These are phyloP conservation scores for Kluyveromyces aestuarii DNA, from an alignment of 805 yeast species.

Conservation along the genomic window DNA sequence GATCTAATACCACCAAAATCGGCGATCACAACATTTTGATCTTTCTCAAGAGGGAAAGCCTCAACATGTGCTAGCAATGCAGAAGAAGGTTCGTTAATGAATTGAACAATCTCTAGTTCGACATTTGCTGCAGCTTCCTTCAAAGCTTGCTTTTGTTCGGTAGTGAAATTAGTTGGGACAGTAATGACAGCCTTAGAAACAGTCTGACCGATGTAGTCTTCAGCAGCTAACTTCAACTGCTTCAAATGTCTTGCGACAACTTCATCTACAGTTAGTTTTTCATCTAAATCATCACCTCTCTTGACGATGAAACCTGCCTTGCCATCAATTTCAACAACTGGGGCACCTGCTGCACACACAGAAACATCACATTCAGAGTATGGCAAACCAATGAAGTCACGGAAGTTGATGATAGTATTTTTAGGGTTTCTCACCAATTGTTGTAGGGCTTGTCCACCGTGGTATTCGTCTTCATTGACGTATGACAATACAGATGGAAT, in stretches of 20 bases:
- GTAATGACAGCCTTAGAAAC: constrained; percentile 81
- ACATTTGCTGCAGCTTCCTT: constrained; percentile 54
- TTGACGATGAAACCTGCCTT: constrained; percentile 56
- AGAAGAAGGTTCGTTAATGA: constrained; percentile 86
- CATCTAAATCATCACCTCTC: constrained; percentile 38
- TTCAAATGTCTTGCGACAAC: constrained; percentile 74
- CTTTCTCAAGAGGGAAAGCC: constrained; percentile 36
- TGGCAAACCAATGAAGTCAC: constrained; percentile 80
- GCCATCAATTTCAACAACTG: constrained; percentile 39
- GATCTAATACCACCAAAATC: constrained; percentile 96
- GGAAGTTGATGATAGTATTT: constrained; percentile 82
- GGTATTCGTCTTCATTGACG: constrained; percentile 92
- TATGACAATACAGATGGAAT: constrained; percentile 90
- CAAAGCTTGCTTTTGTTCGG: constrained; percentile 59
- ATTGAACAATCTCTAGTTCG: constrained; percentile 73
- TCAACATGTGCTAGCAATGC: constrained; percentile 73
- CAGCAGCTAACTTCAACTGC: constrained; percentile 80
- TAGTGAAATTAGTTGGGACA: constrained; percentile 82
- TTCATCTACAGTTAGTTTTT: constrained; percentile 63
- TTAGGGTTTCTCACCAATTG: constrained; percentile 85
- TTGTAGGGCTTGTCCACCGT: constrained; percentile 91
- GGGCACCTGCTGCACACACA: constrained; percentile 48
- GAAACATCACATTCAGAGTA: constrained; percentile 63
- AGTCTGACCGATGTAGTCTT: constrained; percentile 76
- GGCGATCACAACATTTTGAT: constrained; percentile 56